Base-by-base conservation (phyloP, 1,284 basidiomycete genomes). In the Sporisorium graminicola region DNA sequence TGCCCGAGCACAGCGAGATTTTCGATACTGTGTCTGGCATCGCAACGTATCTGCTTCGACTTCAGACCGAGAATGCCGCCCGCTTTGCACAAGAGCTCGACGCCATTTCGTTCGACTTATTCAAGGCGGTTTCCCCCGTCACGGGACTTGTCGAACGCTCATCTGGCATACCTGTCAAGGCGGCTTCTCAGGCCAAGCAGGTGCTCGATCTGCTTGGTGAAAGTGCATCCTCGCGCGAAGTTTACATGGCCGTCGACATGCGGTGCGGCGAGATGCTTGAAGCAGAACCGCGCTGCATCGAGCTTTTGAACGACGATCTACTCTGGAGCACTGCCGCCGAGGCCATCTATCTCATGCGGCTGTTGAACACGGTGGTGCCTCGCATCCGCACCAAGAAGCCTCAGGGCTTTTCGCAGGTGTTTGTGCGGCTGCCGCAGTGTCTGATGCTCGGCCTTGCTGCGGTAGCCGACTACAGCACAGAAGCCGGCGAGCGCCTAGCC, bases 381-480 rank as follows among this genome's bases (percentile, higher is more conserved):
- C 75, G 76, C 31, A 80, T 82, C 58, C 69, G 70, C n/a, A 80
- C 81, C 20, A 74, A 80, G 57, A 81, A 80, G 54, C 77, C 77
- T 16, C 60, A 65, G 40, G 63, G 61, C 26, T 82, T 82, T 53
- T 79, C 69, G 37, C 65, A 50, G 53, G 79, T 68, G 57, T 82
- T 73, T 49, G 56, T 24, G 9, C 63, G 67, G 4, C 58, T 81
- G 22, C 74, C 79, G 13, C 64, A 69, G 54, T 64, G 65, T 43
- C 66, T 74, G n/a, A 62, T 58, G 42, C 57, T 57, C 10, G 72
- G 70, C n/a, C 64, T 67, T 18, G 53, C 44, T 22, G 51, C 58
- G 4, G 42, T 61, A 4, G 44, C 58, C n/a, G 49, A 53, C 2
- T 44, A 40, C 13, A 52, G 58, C 6, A 10, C 44, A 26, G 8